phyloP scores from a whole-genome alignment of 305 asterid genomes.

The Fraxinus ornus region DNA sequence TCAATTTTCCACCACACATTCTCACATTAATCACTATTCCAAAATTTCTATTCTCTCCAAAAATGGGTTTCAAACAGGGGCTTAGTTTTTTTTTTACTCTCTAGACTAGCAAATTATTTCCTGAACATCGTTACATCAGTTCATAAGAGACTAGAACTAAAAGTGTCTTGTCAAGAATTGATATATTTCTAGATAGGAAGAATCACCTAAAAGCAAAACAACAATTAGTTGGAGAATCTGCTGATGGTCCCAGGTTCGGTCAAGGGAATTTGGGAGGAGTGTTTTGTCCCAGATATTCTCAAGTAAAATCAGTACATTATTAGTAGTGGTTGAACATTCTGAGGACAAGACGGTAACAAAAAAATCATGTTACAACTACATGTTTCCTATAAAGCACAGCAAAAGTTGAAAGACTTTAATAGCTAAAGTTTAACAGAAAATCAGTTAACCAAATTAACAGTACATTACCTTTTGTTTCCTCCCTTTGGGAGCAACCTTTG shows the following conservation, averaged over 20 bases:
- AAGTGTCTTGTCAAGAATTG: background rate
- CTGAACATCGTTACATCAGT: background rate
- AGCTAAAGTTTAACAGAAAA: background rate
- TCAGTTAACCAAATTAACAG: background rate
- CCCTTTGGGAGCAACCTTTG: slow-evolving; percentile 63
- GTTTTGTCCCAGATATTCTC: background rate
- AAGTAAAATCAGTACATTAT: background rate
- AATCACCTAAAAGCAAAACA: background rate
- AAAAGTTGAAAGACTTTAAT: background rate
- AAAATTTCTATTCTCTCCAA: too few species aligned
- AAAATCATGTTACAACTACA: background rate
- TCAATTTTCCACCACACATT: too few species aligned
- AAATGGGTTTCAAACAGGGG: too few species aligned
- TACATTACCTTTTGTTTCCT: slow-evolving; percentile 65
- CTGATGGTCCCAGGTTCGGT: background rate
- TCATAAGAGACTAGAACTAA: background rate
- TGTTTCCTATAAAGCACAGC: background rate
- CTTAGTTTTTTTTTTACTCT: background rate
- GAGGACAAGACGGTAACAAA: background rate
- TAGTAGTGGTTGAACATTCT: background rate
- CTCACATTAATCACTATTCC: too few species aligned
- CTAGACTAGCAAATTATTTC: background rate
- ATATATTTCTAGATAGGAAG: background rate
- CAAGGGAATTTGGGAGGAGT: background rate
- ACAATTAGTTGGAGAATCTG: background rate